Conservation (phyloP, 2,329 filamentous ascomycete species). For the Xylariaceae sp. region DNA sequence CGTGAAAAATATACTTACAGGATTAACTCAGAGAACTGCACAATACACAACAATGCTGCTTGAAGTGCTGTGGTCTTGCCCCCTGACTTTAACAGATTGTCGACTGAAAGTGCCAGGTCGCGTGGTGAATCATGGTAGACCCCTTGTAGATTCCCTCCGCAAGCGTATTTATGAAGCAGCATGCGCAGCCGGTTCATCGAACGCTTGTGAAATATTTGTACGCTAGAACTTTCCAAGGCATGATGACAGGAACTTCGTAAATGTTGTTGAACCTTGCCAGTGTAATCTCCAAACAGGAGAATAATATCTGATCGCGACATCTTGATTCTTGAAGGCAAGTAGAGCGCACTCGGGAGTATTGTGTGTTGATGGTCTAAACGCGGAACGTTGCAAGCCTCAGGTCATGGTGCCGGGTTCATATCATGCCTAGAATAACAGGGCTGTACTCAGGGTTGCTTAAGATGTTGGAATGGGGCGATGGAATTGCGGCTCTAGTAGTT, state of each 20-base stretch:
- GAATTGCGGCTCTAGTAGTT: too few species aligned
- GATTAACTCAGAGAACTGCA: constrained; percentile 1
- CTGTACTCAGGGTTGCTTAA: too few species aligned
- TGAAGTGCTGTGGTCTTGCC: neutral
- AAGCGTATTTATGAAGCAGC: neutral
- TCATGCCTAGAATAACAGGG: too few species aligned
- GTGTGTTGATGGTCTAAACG: too few species aligned
- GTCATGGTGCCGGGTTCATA: too few species aligned
- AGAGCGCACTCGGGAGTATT: too few species aligned
- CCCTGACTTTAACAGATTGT: neutral
- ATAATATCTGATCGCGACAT: too few species aligned
- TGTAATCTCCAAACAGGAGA: constrained; percentile 3
- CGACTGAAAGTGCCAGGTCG: neutral
- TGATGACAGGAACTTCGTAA: neutral
- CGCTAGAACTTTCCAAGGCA: neutral
- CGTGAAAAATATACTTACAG: constrained; percentile 3
- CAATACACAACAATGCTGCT: neutral
- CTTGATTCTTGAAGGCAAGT: too few species aligned
- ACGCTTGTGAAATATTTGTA: constrained; percentile 1
- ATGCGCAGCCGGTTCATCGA: neutral
- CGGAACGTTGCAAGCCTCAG: too few species aligned
- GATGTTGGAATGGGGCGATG: too few species aligned
- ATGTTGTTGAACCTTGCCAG: neutral
- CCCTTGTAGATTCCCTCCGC: neutral
- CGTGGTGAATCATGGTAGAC: neutral